Evolutionary conservation across 2,329 filamentous ascomycete genomes (phyloP).

Genomic region (Dactylella cylindrospora): DNA sequence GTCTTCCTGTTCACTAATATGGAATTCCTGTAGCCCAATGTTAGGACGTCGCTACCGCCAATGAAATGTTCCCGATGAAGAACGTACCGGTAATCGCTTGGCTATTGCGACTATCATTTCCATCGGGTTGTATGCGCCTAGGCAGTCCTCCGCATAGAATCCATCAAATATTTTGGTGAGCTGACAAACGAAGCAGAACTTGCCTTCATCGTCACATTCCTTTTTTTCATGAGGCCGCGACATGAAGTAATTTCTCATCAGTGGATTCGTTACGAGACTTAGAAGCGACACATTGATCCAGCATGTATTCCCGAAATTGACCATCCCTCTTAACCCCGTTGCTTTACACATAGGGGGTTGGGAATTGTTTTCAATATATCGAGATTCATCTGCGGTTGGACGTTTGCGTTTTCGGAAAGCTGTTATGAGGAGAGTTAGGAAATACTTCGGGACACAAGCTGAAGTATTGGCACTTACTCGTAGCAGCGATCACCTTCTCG

Average conservation of each 20-base stretch:
- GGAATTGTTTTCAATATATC: constrained; percentile 76
- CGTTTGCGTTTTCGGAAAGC: constrained; percentile 27
- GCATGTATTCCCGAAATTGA: constrained; percentile 97
- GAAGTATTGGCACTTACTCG: constrained; percentile 57
- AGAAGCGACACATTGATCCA: constrained; percentile 97
- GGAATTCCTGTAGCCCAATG: constrained; percentile 2
- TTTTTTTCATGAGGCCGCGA: constrained; percentile 80
- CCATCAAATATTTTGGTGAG: constrained; percentile 66
- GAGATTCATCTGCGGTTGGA: constrained; percentile 63
- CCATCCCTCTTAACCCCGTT: constrained; percentile 80
- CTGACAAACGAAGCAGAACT: constrained; percentile 59
- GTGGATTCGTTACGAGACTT: constrained; percentile 87
- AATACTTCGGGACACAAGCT: not conserved
- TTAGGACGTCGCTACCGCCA: constrained; percentile 2
- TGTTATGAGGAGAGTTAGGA: constrained; percentile 1
- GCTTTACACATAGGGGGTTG: constrained; percentile 78
- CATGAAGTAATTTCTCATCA: constrained; percentile 88
- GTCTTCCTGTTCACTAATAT: constrained; percentile 33
- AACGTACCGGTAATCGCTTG: constrained; percentile 19
- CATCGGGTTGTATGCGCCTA: constrained; percentile 29
- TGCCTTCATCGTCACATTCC: constrained; percentile 63
- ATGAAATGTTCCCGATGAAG: not conserved
- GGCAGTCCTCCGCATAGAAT: constrained; percentile 59
- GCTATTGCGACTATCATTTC: constrained; percentile 37
- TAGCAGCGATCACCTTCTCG: constrained; percentile 63